These are phyloP conservation scores for Naumovozyma dairenensis DNA, from an alignment of 805 yeast species.

Conservation along the genomic window DNA sequence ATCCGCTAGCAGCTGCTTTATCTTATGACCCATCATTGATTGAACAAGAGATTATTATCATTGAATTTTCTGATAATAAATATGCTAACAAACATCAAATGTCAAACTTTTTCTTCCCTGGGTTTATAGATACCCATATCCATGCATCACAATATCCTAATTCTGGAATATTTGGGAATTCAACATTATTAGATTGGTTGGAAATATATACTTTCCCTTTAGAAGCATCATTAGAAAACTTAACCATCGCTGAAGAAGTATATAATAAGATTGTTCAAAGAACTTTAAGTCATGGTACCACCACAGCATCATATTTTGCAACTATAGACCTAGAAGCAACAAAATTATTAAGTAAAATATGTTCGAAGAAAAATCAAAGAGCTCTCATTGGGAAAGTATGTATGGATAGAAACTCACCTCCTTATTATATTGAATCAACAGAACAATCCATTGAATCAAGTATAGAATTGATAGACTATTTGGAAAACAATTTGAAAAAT, in stretches of 20 bases:
- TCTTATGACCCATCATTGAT: slow-evolving; percentile 10
- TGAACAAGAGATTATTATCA: slow-evolving; percentile 17
- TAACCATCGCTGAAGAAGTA: slow-evolving; percentile 45
- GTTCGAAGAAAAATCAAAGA: slow-evolving; percentile 64
- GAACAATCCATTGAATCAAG: slow-evolving; percentile 49
- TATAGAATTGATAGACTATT: slow-evolving; percentile 45
- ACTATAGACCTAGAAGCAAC: slow-evolving; percentile 76
- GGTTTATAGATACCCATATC: slow-evolving; percentile 73
- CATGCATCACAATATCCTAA: slow-evolving; percentile 84
- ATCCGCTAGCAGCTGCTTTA: slow-evolving; percentile 24
- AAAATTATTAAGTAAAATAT: slow-evolving; percentile 62
- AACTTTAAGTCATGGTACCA: slow-evolving; percentile 75
- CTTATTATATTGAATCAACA: slow-evolving; percentile 50
- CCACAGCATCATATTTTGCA: slow-evolving; percentile 86
- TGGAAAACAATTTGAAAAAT: slow-evolving; percentile 42
- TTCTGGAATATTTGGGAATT: slow-evolving; percentile 71
- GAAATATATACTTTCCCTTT: slow-evolving; percentile 80
- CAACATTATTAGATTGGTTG: slow-evolving; percentile 85
- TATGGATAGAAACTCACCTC: slow-evolving; percentile 80
- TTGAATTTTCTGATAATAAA: slow-evolving; percentile 16
- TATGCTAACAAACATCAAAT: too few relatives aligned
- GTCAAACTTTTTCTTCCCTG: slow-evolving; percentile 83
- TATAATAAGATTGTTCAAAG: slow-evolving; percentile 59
- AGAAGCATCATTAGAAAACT: slow-evolving; percentile 56
- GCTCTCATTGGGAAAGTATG: slow-evolving; percentile 91